Base-by-base conservation (phyloP, 768 basidiomycete species). In the Boletus vinaceobasis region DNA sequence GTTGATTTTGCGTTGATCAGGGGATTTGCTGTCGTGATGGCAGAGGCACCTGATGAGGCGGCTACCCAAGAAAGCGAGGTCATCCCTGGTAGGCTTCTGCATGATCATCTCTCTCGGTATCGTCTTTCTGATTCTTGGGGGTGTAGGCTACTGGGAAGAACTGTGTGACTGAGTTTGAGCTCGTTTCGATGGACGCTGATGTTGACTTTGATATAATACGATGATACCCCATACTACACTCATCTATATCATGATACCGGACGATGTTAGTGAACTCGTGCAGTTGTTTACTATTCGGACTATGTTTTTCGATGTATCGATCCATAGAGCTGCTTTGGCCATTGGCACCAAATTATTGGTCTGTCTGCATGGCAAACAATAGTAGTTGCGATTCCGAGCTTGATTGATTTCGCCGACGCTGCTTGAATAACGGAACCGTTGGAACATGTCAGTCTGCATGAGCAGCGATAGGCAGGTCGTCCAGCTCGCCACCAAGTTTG, bases 11-110 rank as follows among this genome's bases (percentile, higher is more conserved):
- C 17, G 36, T 19, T 48, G 19, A 19, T 17, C 19, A 63, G 64
- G 26, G 64, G 61, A 21, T 65, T 65, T 43, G 61, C 61, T 35
- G 48, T 47, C 5, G 61, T 65, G 4, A 55, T 65, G 52, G 64
- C 59, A 19, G 64, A 58, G 21, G 52, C 58, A 3, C 55, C 49
- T 7, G 21, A 27, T 14, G 48, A 53, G 4, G 49, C 52, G 15
- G 43, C 49, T 9, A 42, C 42, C 3, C 43, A 57, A 42, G 54
- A 61, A 42, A 43, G 32, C 9, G 21, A 46, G 14, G 51, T 46
- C 7, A 36, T 58, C 33, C 61, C 64, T 9, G 38, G 64, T 65
- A 39, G 11, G 57, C 23, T 17, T 7, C 17, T 2, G 10, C n/a
- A 14, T 27, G n/a, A 17, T 26, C 43, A 10, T 36, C 17, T 6